Conservation (phyloP, 2,329 filamentous ascomycete genomes). For the Pestalotiopsis sp. region DNA sequence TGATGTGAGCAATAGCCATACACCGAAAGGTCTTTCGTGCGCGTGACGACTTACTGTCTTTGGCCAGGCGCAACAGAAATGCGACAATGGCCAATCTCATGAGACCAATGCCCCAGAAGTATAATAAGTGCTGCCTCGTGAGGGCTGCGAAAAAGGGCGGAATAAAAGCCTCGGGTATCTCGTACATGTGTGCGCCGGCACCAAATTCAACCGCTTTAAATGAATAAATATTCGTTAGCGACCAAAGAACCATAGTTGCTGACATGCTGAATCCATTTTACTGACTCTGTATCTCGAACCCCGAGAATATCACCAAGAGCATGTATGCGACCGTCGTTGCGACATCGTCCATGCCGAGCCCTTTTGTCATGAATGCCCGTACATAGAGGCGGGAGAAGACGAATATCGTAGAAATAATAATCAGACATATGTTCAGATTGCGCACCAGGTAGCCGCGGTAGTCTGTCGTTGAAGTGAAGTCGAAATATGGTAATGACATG, state of each 20-base stretch:
- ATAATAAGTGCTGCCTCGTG: constrained; percentile 24
- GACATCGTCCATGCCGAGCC: constrained; percentile 31
- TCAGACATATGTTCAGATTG: constrained; percentile 48
- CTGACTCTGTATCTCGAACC: constrained; percentile 8
- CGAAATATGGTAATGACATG: constrained; percentile 3
- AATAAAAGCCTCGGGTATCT: constrained; percentile 16
- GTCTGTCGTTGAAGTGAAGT: constrained; percentile 13
- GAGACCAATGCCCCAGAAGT: constrained; percentile 33
- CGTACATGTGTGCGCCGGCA: background rate
- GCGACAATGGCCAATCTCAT: constrained; percentile 36
- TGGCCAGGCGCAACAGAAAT: constrained; percentile 36
- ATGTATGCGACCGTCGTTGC: constrained; percentile 29
- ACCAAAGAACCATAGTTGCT: too few relatives aligned
- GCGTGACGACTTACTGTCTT: constrained; percentile 32
- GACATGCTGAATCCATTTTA: background rate
- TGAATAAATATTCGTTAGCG: background rate
- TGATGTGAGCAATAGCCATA: background rate
- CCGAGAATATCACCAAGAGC: constrained; percentile 14
- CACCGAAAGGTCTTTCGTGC: background rate
- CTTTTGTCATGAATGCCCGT: constrained; percentile 31
- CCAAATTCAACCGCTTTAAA: constrained; percentile 22
- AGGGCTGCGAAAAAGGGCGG: constrained; percentile 21
- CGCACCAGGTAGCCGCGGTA: constrained; percentile 39
- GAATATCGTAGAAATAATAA: constrained; percentile 31
- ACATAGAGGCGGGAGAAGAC: constrained; percentile 29